Evolutionary conservation across 2,329 filamentous ascomycete species (phyloP).

Genomic region (Aspergillus uvarum): DNA sequence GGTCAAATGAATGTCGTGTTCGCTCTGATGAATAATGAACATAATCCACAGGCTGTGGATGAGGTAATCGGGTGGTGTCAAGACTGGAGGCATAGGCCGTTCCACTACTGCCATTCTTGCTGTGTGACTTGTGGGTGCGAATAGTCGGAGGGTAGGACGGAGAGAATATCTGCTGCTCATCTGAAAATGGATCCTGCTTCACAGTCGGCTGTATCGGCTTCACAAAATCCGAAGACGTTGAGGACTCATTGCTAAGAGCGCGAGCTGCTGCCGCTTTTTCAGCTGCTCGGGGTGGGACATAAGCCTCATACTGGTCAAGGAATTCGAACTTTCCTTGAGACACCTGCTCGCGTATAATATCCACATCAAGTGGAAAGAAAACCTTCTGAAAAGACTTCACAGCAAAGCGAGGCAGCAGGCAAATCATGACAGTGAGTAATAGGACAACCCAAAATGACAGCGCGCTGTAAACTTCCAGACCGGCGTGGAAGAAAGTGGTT

Average conservation of each 20-base stretch:
- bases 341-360: constrained; percentile 93
- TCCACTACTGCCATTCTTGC: constrained; percentile 89
- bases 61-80: constrained; percentile 49
- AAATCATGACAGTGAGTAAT: constrained; percentile 75
- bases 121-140: constrained; percentile 75
- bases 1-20: constrained; percentile 82
- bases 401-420: constrained; percentile 81
- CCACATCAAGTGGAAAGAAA: constrained; percentile 87
- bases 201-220: constrained; percentile 57
- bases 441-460: constrained; percentile 85
- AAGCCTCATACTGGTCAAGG: constrained; percentile 58
- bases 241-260: constrained; percentile 40
- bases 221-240: constrained; percentile 40
- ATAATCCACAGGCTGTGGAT: constrained; percentile 61
- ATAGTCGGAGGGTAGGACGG: constrained; percentile 78
- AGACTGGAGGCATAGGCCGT: constrained; percentile 74
- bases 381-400: constrained; percentile 90
- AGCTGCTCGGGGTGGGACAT: constrained; percentile 49
- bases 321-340: constrained; percentile 78
- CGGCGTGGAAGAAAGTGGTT: constrained; percentile 72
- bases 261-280: constrained; percentile 41
- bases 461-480: constrained; percentile 73
- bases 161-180: constrained; percentile 89
- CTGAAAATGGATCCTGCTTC: constrained; percentile 67
- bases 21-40: constrained; percentile 77